Evolutionary conservation across 805 yeast species (phyloP), one percentile per base, ranked within the genome.

Genomic region (Saccharomycopsis javanensis): DNA sequence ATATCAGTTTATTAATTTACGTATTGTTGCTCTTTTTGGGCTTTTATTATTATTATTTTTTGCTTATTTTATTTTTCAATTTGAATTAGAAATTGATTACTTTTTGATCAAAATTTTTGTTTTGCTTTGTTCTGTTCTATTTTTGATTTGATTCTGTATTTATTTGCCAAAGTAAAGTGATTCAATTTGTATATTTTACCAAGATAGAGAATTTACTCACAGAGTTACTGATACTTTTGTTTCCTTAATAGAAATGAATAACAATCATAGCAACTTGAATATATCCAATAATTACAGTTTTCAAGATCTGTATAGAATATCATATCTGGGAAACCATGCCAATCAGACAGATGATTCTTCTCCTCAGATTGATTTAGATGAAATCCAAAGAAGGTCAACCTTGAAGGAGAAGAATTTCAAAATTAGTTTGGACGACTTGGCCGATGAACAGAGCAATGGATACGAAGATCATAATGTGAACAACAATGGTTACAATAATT

Each of bases 301-400:
- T 13, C 48, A 42, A 20, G 48, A 42, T 25, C 48, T 42, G 48
- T 42, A 42, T 25, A 42, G 48, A 42, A 42, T 42, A 23, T 42
- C 48, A 4, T 42, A 20, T 20, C 48, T 42, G 48, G 48, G 48
- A 7, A 42, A 20, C 23, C 48, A 42, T 15, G 48, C 8, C 6
- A 42, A 28, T 23, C 52, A 46, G 18, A 13, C 1, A 25, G 13
- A 28, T 25, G 34, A 20, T 16, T 42, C 25, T 38, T 23, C 28
- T 20, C 48, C 48, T 42, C 48, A 56, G 37, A 57, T 57, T 25
- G 61, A 58, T 46, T 33, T 58, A n/a, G 59, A 58, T 28, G 61
- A 58, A 45, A 56, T 58, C 31, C 61, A 58, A 34, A 52, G 59
- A 42, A 23, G 57, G 6, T 33, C 38, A 18, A 54, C 55, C 16